Evolutionary conservation across 176 grass and related monocot genomes (phyloP), one percentile per base, ranked within the genome.

Genomic region (Bonia amplexicaulis): DNA sequence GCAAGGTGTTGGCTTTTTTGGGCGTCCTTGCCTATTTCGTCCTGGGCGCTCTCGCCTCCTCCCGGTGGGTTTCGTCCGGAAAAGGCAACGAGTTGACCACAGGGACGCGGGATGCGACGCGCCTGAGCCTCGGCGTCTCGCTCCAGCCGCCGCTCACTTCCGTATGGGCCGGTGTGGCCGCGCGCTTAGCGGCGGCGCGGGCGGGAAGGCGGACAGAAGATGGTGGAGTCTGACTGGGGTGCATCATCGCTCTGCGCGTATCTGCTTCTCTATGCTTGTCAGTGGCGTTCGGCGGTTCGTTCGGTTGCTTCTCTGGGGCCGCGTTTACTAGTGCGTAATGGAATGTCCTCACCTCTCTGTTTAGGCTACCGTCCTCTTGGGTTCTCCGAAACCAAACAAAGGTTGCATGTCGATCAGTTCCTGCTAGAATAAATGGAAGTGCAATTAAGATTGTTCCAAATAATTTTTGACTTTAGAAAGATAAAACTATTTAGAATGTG

Each of bases 71-170:
- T 71, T 65, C 84, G 66, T 23, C 27, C 7, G 22, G 16, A 27
- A 69, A 17, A 51, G 66, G 72, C 74, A 62, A 35, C 82, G 63
- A 82, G 84, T 82, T 90, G 88, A 90, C 88, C 84, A 82, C 78
- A 83, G 10, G 75, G 59, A 45, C 45, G 19, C 61, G 61, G 44
- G 69, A 61, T 58, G 53, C 58, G 31, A 1, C 12, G 14, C n/a
- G 29, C 0, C 10, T 3, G 15, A 57, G 22, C 17, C 16, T 31
- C 19, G 62, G 1, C 61, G 0, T 65, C n/a, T 61, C 62, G 41
- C 41, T 22, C 37, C 37, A 62, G 54, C 12, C 54, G 55, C 23
- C 70, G 2, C 82, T 22, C 71, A 63, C 82, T 75, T 59, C 23
- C 87, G 0, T 15, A 47, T 44, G 61, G 82, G 14, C 23, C 54